Evolutionary conservation across 2,329 filamentous ascomycete species (phyloP).

Genomic region (Akanthomyces muscarius): DNA sequence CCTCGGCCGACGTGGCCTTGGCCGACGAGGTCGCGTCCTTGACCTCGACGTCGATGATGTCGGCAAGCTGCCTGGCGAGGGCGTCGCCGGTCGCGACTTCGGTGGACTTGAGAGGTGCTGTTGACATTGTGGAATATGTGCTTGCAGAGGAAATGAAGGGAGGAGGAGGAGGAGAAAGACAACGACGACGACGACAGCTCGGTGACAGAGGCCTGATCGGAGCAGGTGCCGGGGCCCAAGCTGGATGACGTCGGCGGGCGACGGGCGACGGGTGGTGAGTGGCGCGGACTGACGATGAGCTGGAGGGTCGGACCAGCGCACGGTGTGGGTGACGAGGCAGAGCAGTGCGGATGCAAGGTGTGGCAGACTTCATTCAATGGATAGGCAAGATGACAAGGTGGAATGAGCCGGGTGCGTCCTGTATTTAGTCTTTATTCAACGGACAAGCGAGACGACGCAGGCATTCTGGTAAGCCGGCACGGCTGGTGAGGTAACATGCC

Average conservation of each 20-base stretch:
- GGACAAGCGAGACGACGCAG: no score
- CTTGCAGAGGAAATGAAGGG: neutral
- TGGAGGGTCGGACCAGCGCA: neutral
- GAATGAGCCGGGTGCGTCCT: neutral
- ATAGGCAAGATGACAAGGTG: neutral
- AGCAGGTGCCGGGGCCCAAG: neutral
- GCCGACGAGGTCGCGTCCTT: slow-evolving; percentile 17
- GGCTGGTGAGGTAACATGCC: no score
- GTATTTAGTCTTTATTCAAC: neutral
- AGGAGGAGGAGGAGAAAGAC: neutral
- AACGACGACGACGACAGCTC: neutral
- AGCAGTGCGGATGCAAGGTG: neutral
- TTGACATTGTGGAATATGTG: neutral
- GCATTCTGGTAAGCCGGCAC: no score
- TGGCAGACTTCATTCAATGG: neutral
- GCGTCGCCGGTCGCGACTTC: slow-evolving; percentile 10
- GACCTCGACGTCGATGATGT: slow-evolving; percentile 25
- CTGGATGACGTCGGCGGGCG: slow-evolving; percentile 13
- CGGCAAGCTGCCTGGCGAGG: slow-evolving; percentile 20
- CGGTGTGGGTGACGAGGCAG: neutral
- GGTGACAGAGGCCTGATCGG: neutral
- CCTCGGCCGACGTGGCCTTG: slow-evolving; percentile 19
- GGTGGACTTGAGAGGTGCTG: slow-evolving; percentile 12
- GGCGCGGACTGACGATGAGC: neutral
- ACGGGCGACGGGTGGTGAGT: neutral